A percentile compares a stretch with the other conserved stretches of the same genome.
These are phyloP conservation scores for Tilletia walkeri DNA, from an alignment of 1,284 basidiomycete species.

Conservation along the genomic window DNA sequence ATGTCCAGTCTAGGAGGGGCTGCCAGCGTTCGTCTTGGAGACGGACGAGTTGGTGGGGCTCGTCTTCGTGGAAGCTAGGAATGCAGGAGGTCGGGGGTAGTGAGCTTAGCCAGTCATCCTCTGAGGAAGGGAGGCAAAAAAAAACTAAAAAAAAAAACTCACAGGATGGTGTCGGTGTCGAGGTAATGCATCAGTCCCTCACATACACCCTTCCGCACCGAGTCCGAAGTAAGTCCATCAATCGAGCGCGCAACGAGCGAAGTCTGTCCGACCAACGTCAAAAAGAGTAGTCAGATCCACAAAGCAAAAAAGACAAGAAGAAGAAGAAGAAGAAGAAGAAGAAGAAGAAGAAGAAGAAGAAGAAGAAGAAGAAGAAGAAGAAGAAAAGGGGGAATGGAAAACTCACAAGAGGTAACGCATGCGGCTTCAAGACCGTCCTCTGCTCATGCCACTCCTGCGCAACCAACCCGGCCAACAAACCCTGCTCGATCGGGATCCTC, in stretches of 20 bases:
- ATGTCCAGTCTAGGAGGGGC: constrained; percentile 80
- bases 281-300: neutral
- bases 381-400: neutral
- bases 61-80: constrained; percentile 69
- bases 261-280: constrained; percentile 64
- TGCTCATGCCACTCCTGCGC: constrained; percentile 97
- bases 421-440: constrained; percentile 77
- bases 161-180: constrained; percentile 89
- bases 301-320: constrained; percentile 22
- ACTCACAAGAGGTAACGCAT: constrained; percentile 83
- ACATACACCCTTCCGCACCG: constrained; percentile 67
- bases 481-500: constrained; percentile 69
- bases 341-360: too few relatives aligned
- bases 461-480: constrained; percentile 76
- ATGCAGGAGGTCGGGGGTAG: too few relatives aligned
- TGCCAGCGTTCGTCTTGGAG: constrained; percentile 87
- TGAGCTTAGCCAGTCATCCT: too few relatives aligned
- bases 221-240: constrained; percentile 69
- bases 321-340: too few relatives aligned
- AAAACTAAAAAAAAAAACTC: constrained; percentile 56
- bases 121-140: constrained; percentile 57
- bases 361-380: neutral
- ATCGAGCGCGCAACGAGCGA: constrained; percentile 84
- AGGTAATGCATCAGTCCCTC: constrained; percentile 79
- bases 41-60: constrained; percentile 71